Evolutionary conservation across 148 eudicot genomes (phyloP).

Genomic region (Chenopodium quinoa): DNA sequence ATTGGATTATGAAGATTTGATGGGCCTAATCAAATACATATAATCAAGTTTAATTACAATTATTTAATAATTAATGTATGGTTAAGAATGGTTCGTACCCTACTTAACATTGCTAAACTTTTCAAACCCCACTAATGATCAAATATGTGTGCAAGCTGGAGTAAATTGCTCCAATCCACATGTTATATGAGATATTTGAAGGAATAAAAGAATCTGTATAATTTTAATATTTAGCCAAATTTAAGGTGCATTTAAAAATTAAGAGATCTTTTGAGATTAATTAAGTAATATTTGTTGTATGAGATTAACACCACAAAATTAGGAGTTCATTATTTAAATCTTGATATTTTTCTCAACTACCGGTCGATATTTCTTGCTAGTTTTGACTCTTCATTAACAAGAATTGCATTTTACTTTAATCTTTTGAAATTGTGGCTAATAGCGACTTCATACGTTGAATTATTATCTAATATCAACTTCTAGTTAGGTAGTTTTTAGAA

Average conservation of each 20-base stretch:
- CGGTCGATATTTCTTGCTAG: not conserved
- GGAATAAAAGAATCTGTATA: not conserved
- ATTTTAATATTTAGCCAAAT: not conserved
- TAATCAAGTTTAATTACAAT: not conserved
- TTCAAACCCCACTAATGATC: slow-evolving; percentile 4
- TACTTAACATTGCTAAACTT: slow-evolving; percentile 2
- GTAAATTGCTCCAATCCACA: slow-evolving; percentile 20
- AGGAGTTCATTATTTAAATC: not conserved
- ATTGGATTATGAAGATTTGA: not conserved
- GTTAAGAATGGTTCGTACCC: slow-evolving; percentile 14
- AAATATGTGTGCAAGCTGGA: slow-evolving; percentile 3
- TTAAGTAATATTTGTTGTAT: not conserved
- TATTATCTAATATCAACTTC: no score
- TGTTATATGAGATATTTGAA: slow-evolving; percentile 4
- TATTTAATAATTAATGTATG: not conserved
- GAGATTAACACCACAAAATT: not conserved
- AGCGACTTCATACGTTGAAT: not conserved
- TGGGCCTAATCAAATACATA: not conserved
- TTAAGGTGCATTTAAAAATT: not conserved
- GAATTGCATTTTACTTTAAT: not conserved
- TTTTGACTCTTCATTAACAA: not conserved
- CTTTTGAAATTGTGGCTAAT: not conserved
- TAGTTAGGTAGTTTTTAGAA: no score
- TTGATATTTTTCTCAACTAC: slow-evolving; percentile 1
- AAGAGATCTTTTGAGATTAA: not conserved